Evolutionary conservation across 257 asterid genomes (phyloP).

Genomic region (Jacaranda copaia): DNA sequence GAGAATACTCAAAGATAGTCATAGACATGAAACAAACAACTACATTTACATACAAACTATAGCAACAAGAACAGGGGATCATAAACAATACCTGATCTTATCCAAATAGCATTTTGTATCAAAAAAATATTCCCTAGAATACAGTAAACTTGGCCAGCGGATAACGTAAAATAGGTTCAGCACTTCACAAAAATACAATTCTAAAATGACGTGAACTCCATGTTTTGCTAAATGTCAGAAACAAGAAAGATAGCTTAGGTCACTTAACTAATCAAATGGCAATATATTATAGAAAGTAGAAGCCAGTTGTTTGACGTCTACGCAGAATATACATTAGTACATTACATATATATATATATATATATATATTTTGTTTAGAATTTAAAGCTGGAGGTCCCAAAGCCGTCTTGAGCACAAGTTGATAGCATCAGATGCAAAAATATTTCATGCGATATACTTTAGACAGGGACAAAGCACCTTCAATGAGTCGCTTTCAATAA

Average conservation of each 20-base stretch:
- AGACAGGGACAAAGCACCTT: conserved; percentile 5
- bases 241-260: not conserved
- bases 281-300: not conserved
- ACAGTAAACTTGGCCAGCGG: conserved; percentile 9
- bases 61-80: too few species aligned
- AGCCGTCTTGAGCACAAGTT: not conserved
- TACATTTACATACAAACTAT: too few species aligned
- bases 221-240: not conserved
- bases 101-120: not conserved
- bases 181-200: not conserved
- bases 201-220: not conserved
- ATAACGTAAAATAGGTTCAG: conserved; percentile 16
- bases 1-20: too few species aligned
- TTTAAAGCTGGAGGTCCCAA: not conserved
- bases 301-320: not conserved
- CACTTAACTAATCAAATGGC: conserved; percentile 1
- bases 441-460: not conserved
- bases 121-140: not conserved
- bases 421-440: not conserved
- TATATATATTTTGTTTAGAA: too few species aligned
- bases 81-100: not conserved
- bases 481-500: not conserved
- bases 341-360: not conserved
- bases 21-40: too few species aligned
- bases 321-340: not conserved